Evolutionary conservation across 2,329 filamentous ascomycete species (phyloP).

Genomic region (Penicillium verrucosum): DNA sequence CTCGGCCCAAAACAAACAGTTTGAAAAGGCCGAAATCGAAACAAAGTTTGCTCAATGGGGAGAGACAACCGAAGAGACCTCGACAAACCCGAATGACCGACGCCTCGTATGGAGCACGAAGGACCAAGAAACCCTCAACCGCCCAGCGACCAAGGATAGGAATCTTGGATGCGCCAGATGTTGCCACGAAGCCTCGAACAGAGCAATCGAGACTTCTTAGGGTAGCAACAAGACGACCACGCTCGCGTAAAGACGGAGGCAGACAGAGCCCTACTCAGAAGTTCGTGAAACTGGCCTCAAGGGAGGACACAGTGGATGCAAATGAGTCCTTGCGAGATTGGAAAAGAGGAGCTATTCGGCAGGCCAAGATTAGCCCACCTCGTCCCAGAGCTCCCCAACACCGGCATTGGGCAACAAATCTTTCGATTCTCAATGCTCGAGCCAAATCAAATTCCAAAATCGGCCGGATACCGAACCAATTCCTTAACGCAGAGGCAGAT

Average conservation of each 20-base stretch:
- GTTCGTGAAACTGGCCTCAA: conserved; percentile 51
- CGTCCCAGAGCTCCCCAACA: conserved; percentile 20
- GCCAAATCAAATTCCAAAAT: not conserved
- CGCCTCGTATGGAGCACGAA: conserved; percentile 23
- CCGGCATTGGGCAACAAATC: conserved; percentile 22
- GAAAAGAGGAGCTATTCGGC: conserved; percentile 46
- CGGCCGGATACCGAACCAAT: conserved; percentile 4
- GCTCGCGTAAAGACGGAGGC: conserved; percentile 47
- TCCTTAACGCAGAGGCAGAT: not conserved
- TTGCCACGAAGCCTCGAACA: conserved; percentile 25
- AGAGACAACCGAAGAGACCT: conserved; percentile 25
- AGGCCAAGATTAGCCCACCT: conserved; percentile 21
- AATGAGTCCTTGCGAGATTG: conserved; percentile 50
- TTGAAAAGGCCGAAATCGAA: conserved; percentile 20
- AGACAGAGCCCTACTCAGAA: conserved; percentile 53
- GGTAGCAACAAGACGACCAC: conserved; percentile 53
- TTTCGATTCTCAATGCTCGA: conserved; percentile 18
- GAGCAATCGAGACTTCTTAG: conserved; percentile 54
- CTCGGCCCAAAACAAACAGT: conserved; percentile 7
- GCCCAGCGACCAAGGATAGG: conserved; percentile 37
- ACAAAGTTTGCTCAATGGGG: conserved; percentile 10
- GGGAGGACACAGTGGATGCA: conserved; percentile 55
- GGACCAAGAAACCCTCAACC: conserved; percentile 22
- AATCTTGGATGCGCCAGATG: conserved; percentile 51
- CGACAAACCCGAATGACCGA: conserved; percentile 40